These are phyloP conservation scores for Colletotrichum chlorophyti DNA, from an alignment of 2,329 filamentous ascomycete genomes.

Conservation along the genomic window DNA sequence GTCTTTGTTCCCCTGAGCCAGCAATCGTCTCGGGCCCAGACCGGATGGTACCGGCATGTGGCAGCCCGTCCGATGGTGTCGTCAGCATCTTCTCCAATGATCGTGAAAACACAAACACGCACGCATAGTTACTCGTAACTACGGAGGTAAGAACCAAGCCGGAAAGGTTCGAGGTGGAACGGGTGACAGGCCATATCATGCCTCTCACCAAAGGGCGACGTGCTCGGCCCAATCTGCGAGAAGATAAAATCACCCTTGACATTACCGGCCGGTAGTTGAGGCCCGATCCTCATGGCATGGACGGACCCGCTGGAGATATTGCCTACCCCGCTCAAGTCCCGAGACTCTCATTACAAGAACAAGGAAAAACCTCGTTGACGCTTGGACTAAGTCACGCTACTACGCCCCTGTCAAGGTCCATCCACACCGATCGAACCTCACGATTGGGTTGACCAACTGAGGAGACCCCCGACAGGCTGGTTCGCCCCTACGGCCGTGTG, in stretches of 20 bases:
- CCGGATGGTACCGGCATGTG: neutral
- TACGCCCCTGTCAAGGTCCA: slow-evolving; percentile 20
- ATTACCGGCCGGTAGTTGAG: too few species aligned
- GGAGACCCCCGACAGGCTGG: slow-evolving; percentile 5
- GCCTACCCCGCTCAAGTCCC: slow-evolving; percentile 12
- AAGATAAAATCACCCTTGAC: neutral
- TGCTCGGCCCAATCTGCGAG: slow-evolving; percentile 9
- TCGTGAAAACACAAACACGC: too few species aligned
- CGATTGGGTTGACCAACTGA: slow-evolving; percentile 15
- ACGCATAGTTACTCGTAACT: slow-evolving; percentile 1
- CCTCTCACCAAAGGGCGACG: neutral
- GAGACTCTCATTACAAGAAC: slow-evolving; percentile 16
- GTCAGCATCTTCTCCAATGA: too few species aligned
- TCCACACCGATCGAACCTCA: slow-evolving; percentile 15
- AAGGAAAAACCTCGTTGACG: slow-evolving; percentile 16
- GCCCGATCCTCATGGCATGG: neutral
- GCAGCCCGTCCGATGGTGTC: too few species aligned
- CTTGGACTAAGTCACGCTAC: slow-evolving; percentile 9
- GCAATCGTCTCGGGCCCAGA: slow-evolving; percentile 5
- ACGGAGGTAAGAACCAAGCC: too few species aligned
- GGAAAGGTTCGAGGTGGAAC: too few species aligned
- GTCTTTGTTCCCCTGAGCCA: slow-evolving; percentile 1
- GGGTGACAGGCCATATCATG: slow-evolving; percentile 1
- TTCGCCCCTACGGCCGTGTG: slow-evolving; percentile 16
- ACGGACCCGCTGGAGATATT: slow-evolving; percentile 20